Evolutionary conservation across 805 yeast genomes (phyloP), one percentile per base, ranked within the genome.

Genomic region (Candida boidinii): DNA sequence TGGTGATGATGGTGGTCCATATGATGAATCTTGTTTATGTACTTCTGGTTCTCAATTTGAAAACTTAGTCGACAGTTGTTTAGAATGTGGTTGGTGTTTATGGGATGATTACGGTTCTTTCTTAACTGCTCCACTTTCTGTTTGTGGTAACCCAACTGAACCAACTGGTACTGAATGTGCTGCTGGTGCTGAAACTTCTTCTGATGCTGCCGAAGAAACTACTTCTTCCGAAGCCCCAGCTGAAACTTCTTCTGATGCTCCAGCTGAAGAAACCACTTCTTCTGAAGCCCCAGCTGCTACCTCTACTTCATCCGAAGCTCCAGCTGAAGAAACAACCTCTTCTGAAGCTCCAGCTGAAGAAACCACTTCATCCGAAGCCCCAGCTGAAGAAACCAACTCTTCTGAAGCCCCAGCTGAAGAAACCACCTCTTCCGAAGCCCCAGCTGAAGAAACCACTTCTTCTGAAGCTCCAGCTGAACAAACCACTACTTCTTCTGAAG

Each of bases 1-100:
- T 38, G 44, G 49, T 32, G 33, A 39, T 23, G 38, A 31, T 18
- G 43, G 40, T 12, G 54, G 56, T 17, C 54, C 59, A 25, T 57
- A 50, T 44, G 54, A 53, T 41, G 21, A 37, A 20, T 33, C 41
- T n/a, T 56, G 62, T 45, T 41, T 60, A 25, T 60, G 66, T 55
- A 29, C 44, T 11, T 28, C 35, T 1, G 58, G 31, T 23, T 30
- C 56, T 23, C 18, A 37, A 5, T 60, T 60, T 49, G 12, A 46
- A 28, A 24, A 33, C 8, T 41, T 46, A 29, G 58, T 58, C 39
- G 41, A 42, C 10, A 39, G 42, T 8, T 60, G 66, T 48, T 48
- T 60, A 42, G 58, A 47, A 30, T 60, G 66, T 54, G 66, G 64
- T 28, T 59, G 66, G 62, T 56, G 62, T 33, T 39, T 60, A 39